phyloP scores from a whole-genome alignment of 257 asterid species.

The Solanum ahanhuiri region DNA sequence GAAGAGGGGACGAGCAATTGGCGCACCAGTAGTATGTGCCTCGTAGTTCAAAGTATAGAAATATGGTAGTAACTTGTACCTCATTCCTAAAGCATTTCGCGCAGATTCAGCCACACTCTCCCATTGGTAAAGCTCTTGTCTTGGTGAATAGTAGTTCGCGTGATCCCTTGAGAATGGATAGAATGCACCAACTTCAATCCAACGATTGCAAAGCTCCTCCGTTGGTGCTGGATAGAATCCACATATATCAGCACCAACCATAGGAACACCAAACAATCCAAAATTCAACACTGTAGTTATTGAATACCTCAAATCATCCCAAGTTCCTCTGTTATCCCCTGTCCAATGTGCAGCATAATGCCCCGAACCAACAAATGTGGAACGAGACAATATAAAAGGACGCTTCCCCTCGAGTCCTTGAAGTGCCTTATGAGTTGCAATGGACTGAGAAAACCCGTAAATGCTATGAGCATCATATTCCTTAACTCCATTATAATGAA shows the following conservation, averaged over 20 bases:
- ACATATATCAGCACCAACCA: conserved; percentile 98
- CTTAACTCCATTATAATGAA: conserved; percentile 45
- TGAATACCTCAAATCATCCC: conserved; percentile 72
- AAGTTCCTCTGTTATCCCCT: conserved; percentile 82
- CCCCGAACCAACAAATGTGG: conserved; percentile 86
- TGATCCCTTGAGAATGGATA: conserved; percentile 69
- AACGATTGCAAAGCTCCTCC: conserved; percentile 87
- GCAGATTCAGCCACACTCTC: conserved; percentile 54
- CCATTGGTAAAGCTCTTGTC: conserved; percentile 56
- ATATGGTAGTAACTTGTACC: conserved; percentile 48
- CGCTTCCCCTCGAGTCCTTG: conserved; percentile 42
- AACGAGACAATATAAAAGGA: conserved; percentile 80
- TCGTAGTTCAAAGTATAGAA: conserved; percentile 51
- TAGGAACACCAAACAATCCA: conserved; percentile 82
- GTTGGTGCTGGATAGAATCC: conserved; percentile 60
- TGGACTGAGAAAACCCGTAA: conserved; percentile 68
- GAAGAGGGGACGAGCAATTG: conserved; percentile 58
- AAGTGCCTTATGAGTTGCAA: conserved; percentile 58
- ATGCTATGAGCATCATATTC: conserved; percentile 79
- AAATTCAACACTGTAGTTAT: conserved; percentile 62
- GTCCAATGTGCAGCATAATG: conserved; percentile 94
- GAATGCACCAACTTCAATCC: conserved; percentile 75
- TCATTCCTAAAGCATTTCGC: conserved; percentile 38
- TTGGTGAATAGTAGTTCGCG: conserved; percentile 10
- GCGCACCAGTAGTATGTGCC: conserved; percentile 42